These are phyloP conservation scores for Leccinum pachyderme DNA, from an alignment of 1,284 basidiomycete genomes.

Conservation along the genomic window DNA sequence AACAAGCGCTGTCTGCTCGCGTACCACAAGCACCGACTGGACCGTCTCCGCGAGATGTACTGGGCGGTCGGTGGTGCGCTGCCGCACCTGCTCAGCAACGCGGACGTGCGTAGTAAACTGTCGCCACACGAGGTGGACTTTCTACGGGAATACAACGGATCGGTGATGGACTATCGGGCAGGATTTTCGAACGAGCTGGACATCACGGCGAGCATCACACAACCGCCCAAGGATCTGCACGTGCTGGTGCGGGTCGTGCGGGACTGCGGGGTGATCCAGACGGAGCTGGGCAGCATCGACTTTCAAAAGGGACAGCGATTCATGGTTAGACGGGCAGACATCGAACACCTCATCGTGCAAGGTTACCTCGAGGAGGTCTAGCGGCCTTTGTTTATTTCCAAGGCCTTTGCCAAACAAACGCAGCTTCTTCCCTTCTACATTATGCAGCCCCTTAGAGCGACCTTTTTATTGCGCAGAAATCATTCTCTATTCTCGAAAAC, in stretches of 20 bases:
- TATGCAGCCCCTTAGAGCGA: slow-evolving; percentile 15
- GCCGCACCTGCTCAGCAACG: slow-evolving; percentile 76
- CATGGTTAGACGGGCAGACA: slow-evolving; percentile 80
- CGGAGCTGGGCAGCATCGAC: slow-evolving; percentile 84
- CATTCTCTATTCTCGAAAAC: not conserved
- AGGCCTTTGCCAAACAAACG: slow-evolving; percentile 31
- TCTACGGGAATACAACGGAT: slow-evolving; percentile 77
- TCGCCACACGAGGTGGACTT: slow-evolving; percentile 92
- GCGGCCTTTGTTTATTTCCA: slow-evolving; percentile 33
- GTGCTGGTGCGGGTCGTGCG: slow-evolving; percentile 75
- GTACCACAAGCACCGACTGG: slow-evolving; percentile 84
- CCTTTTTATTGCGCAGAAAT: not conserved
- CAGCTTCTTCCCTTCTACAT: not conserved
- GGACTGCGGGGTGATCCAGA: slow-evolving; percentile 88
- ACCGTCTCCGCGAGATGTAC: slow-evolving; percentile 81
- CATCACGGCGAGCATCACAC: slow-evolving; percentile 73
- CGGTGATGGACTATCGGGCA: slow-evolving; percentile 81
- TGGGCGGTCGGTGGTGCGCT: slow-evolving; percentile 94
- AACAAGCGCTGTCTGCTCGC: slow-evolving; percentile 94
- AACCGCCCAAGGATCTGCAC: slow-evolving; percentile 81
- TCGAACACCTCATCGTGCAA: slow-evolving; percentile 90
- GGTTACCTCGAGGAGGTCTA: slow-evolving; percentile 81
- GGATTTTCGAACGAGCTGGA: slow-evolving; percentile 87
- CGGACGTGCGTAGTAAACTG: slow-evolving; percentile 75
- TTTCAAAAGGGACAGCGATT: slow-evolving; percentile 88